Evolutionary conservation across 148 eudicot genomes (phyloP).

Genomic region (Heliosperma pusillum): DNA sequence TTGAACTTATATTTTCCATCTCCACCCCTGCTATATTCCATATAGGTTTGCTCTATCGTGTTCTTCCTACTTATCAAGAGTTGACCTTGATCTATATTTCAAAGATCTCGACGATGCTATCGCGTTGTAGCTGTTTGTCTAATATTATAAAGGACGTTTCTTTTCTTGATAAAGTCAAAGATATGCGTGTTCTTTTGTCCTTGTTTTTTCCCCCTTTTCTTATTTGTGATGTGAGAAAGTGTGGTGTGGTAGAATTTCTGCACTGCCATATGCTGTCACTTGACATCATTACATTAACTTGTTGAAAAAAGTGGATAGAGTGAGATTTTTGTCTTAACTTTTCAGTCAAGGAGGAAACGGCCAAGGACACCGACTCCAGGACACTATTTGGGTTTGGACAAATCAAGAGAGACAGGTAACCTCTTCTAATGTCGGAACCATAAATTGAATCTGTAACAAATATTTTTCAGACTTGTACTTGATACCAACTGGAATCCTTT

Average conservation of each 20-base stretch:
- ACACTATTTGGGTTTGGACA: constrained; percentile 88
- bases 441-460: background rate
- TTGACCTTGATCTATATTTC: background rate
- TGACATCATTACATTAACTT: background rate
- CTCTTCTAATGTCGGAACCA: background rate
- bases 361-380: constrained; percentile 99
- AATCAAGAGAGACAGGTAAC: constrained; percentile 52
- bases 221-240: background rate
- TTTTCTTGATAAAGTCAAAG: background rate
- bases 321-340: constrained; percentile 21
- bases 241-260: background rate
- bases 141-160: background rate
- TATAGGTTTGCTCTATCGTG: too few relatives aligned
- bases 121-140: background rate
- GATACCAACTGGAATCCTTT: too few relatives aligned
- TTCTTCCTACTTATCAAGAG: background rate
- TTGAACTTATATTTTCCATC: background rate
- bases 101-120: background rate
- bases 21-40: background rate
- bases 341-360: constrained; percentile 95
- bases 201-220: background rate
- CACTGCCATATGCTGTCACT: background rate
- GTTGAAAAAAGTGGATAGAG: background rate
- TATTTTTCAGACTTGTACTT: background rate
- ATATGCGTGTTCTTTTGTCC: background rate